Base-by-base conservation (phyloP, 2,329 filamentous ascomycete species). In the Phialophora chinensis region DNA sequence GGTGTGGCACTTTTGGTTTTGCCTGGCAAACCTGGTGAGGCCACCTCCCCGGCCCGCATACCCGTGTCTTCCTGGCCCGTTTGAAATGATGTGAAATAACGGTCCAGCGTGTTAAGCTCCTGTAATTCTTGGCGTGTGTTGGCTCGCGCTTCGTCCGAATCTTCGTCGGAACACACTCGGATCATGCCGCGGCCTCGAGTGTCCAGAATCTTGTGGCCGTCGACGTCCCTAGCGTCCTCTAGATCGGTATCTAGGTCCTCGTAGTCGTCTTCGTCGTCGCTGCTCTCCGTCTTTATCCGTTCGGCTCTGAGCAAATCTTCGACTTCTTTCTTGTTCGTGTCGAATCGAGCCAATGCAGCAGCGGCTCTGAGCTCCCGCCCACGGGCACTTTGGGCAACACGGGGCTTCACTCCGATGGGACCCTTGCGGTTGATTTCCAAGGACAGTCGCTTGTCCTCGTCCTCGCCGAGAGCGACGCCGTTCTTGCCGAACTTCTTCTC, bases 291-390 rank as follows among this genome's bases (percentile, higher is more conserved):
- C 77, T 20, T 73, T 77, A 25, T 77, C 78, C 49, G 73, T 44
- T 77, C 52, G 14, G 20, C 56, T 54, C 72, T 68, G 25, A 68
- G 49, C 3, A 69, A 50, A 25, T 25, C 53, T 10, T 53, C 62
- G n/a, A 67, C 65, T 57, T 80, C 78, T 20, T 80, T 77, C 53
- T 74, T 73, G 31, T 78, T 75, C 23, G 77, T 77, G 12, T 87
- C 90, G 65, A 94, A 92, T 12, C 91, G 83, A 14, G 90, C 90
- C 71, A 94, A 76, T 1, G 91, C 91, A 1, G 91, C 91, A 5
- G 90, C 90, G 1, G 91, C 91, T 63, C 91, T 82, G 11, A 95
- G 80, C 59, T 94, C 91, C 66, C 91, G 83, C 0, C 91, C 91
- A 66, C 91, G 81, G 56, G 88, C 88, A 74, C 91, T 93, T 10